Evolutionary conservation across 23 red algal genomes (phyloP).

Genomic region (Gracilaria vermiculophylla): DNA sequence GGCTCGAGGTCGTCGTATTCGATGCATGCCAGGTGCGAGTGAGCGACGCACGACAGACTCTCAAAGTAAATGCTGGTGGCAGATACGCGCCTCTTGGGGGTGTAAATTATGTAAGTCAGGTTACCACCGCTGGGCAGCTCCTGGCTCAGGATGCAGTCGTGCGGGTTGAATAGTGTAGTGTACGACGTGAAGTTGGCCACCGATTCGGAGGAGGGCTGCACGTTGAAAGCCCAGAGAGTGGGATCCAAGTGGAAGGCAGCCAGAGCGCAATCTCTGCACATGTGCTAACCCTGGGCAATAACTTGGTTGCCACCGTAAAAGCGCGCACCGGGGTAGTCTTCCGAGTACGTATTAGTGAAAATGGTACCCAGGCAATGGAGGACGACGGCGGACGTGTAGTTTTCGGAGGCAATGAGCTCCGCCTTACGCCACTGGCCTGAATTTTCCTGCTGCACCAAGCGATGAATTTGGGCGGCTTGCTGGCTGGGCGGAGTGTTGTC

Average conservation of each 20-base stretch:
- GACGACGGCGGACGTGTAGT: slow-evolving; percentile 86
- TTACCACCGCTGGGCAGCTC: slow-evolving; percentile 91
- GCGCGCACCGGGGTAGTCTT: slow-evolving; percentile 84
- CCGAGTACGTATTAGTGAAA: slow-evolving; percentile 99
- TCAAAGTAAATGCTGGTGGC: slow-evolving; percentile 99
- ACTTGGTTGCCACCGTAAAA: slow-evolving; percentile 96
- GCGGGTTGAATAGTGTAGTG: slow-evolving; percentile 82
- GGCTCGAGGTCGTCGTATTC: slow-evolving; percentile 86
- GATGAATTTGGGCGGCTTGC: slow-evolving; percentile 68
- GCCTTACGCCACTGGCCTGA: slow-evolving; percentile 72
- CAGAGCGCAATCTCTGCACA: slow-evolving; percentile 79
- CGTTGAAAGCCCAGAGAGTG: slow-evolving; percentile 89
- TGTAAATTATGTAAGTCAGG: slow-evolving; percentile 94
- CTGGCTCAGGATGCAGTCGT: slow-evolving; percentile 95
- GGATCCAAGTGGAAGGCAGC: slow-evolving; percentile 77
- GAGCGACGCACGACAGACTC: slow-evolving; percentile 90
- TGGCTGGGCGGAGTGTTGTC: slow-evolving; percentile 17
- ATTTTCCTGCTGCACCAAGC: slow-evolving; percentile 67
- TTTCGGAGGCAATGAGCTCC: slow-evolving; percentile 92
- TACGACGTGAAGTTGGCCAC: slow-evolving; percentile 95
- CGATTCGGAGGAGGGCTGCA: slow-evolving; percentile 92
- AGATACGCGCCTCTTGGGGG: slow-evolving; percentile 83
- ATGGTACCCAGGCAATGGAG: slow-evolving; percentile 86
- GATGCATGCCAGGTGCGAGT: slow-evolving; percentile 67
- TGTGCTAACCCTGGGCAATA: slow-evolving; percentile 74